Percentiles rank a stretch among this genome's conserved stretches.
These are phyloP conservation scores for Tricharina praecox DNA, from an alignment of 495 filamentous ascomycete species.

Conservation along the genomic window DNA sequence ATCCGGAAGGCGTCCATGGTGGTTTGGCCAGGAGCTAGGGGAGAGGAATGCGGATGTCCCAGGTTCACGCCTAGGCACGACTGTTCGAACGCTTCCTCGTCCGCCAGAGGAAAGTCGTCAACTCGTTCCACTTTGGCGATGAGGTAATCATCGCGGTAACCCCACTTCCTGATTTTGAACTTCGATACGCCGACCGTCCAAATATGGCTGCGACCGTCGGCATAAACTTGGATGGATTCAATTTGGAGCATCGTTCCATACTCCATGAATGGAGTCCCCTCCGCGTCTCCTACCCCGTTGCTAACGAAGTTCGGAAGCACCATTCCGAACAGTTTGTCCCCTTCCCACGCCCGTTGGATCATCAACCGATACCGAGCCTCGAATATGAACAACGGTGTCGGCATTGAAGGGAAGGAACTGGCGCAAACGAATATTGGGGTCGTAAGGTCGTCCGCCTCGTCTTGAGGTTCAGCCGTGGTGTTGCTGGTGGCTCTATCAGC, in stretches of 20 bases:
- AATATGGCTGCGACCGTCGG: slow-evolving; percentile 70
- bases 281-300: too few relatives aligned
- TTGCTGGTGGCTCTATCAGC: slow-evolving; percentile 36
- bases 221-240: slow-evolving; percentile 50
- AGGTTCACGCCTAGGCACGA: slow-evolving; percentile 27
- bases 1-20: slow-evolving; percentile 41
- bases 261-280: too few relatives aligned
- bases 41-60: slow-evolving; percentile 13
- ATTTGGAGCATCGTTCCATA: too few relatives aligned
- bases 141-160: too few relatives aligned
- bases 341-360: slow-evolving; percentile 62
- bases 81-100: too few relatives aligned
- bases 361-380: slow-evolving; percentile 79
- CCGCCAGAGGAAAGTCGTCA: too few relatives aligned
- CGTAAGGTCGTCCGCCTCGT: slow-evolving; percentile 39
- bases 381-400: too few relatives aligned
- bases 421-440: slow-evolving; percentile 69
- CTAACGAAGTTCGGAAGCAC: too few relatives aligned
- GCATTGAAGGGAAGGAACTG: slow-evolving; percentile 63
- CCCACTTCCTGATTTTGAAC: slow-evolving; percentile 51
- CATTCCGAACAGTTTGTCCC: slow-evolving; percentile 66
- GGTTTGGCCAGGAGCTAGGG: too few relatives aligned
- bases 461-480: slow-evolving; percentile 29
- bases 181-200: slow-evolving; percentile 54
- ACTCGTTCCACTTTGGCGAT: too few relatives aligned